Evolutionary conservation across 768 basidiomycete species (phyloP).

Genomic region (Boletellus sp.): DNA sequence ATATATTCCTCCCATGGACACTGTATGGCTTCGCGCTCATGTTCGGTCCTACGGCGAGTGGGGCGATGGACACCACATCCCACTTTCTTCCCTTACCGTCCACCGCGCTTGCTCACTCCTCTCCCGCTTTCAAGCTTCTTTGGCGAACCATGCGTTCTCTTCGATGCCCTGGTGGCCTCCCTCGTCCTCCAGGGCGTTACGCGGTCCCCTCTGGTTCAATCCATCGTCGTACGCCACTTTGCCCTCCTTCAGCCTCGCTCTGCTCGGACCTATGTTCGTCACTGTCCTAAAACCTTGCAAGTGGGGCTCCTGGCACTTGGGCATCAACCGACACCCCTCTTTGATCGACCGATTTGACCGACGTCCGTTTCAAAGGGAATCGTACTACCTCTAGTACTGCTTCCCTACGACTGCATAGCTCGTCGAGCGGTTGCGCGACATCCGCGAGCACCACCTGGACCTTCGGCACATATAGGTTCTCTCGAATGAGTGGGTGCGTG

Average conservation of each 20-base stretch:
- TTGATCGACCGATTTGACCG: constrained; percentile 40
- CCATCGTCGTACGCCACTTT: constrained; percentile 49
- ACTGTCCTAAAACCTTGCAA: constrained; percentile 50
- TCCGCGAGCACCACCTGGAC: constrained; percentile 32
- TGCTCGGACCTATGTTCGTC: constrained; percentile 47
- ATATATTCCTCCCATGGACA: constrained; percentile 44
- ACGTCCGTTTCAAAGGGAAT: background rate
- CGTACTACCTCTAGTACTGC: constrained; percentile 30
- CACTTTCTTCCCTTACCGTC: background rate
- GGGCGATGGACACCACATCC: constrained; percentile 29
- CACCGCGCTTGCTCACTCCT: background rate
- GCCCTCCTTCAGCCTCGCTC: constrained; percentile 37
- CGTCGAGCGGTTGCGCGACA: constrained; percentile 34
- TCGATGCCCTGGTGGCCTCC: constrained; percentile 41
- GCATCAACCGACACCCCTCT: constrained; percentile 45
- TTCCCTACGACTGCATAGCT: constrained; percentile 41
- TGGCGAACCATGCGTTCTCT: constrained; percentile 39
- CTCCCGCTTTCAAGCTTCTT: constrained; percentile 40
- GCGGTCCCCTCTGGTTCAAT: constrained; percentile 52
- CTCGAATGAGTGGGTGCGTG: constrained; percentile 49
- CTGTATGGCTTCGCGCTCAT: constrained; percentile 53
- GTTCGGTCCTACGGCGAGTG: constrained; percentile 55
- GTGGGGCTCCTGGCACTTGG: constrained; percentile 46
- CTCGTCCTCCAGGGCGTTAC: constrained; percentile 48
- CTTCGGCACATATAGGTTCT: constrained; percentile 44